Base-by-base conservation (phyloP, 2,329 filamentous ascomycete species). In the Mycosphaerelloides madeirae region DNA sequence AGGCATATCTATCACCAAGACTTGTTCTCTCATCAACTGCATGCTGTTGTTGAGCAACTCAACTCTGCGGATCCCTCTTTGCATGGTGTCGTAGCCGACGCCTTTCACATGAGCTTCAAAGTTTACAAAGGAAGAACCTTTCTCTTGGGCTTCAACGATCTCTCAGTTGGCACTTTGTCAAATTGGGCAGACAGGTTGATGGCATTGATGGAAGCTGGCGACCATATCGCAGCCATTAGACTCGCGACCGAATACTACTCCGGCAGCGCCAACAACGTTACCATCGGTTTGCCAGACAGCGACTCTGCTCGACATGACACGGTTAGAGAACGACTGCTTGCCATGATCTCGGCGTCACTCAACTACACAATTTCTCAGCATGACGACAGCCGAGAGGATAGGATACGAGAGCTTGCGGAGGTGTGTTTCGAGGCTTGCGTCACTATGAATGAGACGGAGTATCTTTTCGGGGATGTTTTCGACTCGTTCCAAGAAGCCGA, bases 81-180 rank as follows among this genome's bases (percentile, higher is more conserved):
- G 82, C 93, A 97, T 67, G 91, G 91, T 2, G 90, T 97, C 7
- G 87, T 97, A 37, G 91, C 91, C 6, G 93, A 98, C 72, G 93
- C 90, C 0, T 98, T 96, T 58, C 91, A 91, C 63, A 97, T 97
- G 88, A 96, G 91, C 66, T 91, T 97, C 68, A 88, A 87, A 60
- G 79, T 88, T 3, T 98, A 97, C 69, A 98, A 97, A 66, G 90
- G 93, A 4, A 80, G 91, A 22, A 74, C 96, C 29, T 98, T 98
- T 61, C 71, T 97, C 3, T 75, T 98, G 7, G 90, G 93, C n/a
- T 90, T 91, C 69, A 93, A 91, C 60, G 91, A 97, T 61, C 74
- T 96, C 31, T 87, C 88, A 0, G 87, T 97, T 37, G 93, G 93
- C 2, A 86, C 85, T 3, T 69, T 98, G 28, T 97, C 93, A 0